Evolutionary conservation across 2,329 filamentous ascomycete species (phyloP), one percentile per base, ranked within the genome.

Genomic region (Passalora sequoiae): DNA sequence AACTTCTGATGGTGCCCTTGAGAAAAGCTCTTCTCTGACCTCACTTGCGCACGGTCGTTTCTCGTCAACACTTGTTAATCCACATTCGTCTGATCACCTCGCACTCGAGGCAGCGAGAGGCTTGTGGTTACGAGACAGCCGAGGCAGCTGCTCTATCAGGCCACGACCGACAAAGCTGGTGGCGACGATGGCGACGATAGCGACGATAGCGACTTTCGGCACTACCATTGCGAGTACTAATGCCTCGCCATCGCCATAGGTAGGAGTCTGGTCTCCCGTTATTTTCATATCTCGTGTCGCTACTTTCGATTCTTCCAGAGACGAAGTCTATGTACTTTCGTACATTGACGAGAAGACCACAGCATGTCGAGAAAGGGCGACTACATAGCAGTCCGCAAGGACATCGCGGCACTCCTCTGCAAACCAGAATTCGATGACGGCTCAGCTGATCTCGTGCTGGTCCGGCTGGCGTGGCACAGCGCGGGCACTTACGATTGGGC

Each of bases 401-500:
- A 78, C 54, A 51, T 51, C 42, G 38, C 40, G 13, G 20, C 45
- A 9, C 41, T 49, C 21, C 49, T 51, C 36, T 39, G 46, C 8
- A 45, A 81, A 59, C 78, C 80, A 16, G 76, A 69, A 50, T 83
- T 82, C 60, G 80, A 83, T 54, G 79, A 83, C 63, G 80, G 79
- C 13, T 80, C 75, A 44, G 76, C 77, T 21, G 80, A 78, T 1
- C 80, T 79, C 0, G 75, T 83, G 0, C 73, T 83, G 38, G 77
- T 83, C 43, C 74, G 80, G 9, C 68, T 83, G 29, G 80, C 80
- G 43, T 83, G 77, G 77, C 80, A 83, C 64, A 75, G 75, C n/a
- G 66, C 78, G 1, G 79, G 80, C 20, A 83, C 79, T 4, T 83
- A 82, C 61, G 75, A 78, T 56, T 64, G 65, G 21, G 68, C 70